A percentile compares a stretch with the other conserved stretches of the same genome.
These are phyloP conservation scores for Lecanoromycetidae sp. DNA, from an alignment of 2,329 filamentous ascomycete species.

Conservation along the genomic window DNA sequence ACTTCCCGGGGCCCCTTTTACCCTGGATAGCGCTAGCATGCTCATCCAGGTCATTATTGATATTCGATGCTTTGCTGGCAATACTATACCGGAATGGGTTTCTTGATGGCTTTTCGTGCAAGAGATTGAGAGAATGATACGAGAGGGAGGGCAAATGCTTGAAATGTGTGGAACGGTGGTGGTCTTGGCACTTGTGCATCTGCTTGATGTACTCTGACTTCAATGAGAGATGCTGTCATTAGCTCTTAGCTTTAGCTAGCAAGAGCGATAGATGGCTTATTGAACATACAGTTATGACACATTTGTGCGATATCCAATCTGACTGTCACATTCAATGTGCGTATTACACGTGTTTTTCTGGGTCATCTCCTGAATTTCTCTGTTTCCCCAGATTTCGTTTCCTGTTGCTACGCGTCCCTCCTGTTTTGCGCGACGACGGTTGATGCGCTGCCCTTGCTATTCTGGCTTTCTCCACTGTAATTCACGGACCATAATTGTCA, in stretches of 20 bases:
- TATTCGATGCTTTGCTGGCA: conserved; percentile 9
- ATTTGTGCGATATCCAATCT: neutral
- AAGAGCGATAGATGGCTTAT: conserved; percentile 2
- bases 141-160: neutral
- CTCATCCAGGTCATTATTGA: conserved; percentile 7
- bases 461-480: no score
- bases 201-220: no score
- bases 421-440: no score
- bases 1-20: neutral
- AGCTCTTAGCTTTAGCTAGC: conserved; percentile 1
- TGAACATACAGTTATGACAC: conserved; percentile 2
- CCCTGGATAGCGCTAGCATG: conserved; percentile 11
- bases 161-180: no score
- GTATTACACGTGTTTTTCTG: no score
- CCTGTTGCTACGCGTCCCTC: no score
- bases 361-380: no score
- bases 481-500: no score
- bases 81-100: neutral
- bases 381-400: no score
- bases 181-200: no score
- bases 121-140: conserved; percentile 1
- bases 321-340: no score
- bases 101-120: neutral
- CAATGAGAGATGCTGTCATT: neutral
- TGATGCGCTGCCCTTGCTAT: no score